A percentile compares a stretch with the other conserved stretches of the same genome.
Evolutionary conservation across 2,329 filamentous ascomycete genomes (phyloP).

Genomic region (Fusarium robinianum): DNA sequence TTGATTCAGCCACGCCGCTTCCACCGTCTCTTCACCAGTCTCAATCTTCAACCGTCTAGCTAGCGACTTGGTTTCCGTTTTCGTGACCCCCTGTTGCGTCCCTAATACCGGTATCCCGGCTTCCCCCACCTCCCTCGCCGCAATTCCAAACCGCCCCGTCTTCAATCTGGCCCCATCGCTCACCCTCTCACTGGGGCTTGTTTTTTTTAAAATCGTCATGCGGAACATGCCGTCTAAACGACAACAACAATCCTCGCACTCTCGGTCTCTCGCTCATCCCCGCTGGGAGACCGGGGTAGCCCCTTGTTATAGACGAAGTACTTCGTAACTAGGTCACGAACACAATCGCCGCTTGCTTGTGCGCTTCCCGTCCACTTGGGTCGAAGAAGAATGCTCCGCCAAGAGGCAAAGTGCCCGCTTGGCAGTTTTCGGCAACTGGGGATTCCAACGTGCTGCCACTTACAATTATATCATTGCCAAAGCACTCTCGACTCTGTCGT

Average conservation of each 20-base stretch:
- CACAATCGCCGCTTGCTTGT: conserved; percentile 17
- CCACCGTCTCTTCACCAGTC: conserved; percentile 13
- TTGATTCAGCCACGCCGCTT: too few species aligned
- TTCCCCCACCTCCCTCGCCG: conserved; percentile 34
- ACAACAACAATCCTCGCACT: background rate
- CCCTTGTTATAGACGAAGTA: too few species aligned
- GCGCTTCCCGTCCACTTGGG: conserved; percentile 24
- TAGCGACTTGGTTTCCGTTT: conserved; percentile 36
- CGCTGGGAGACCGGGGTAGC: conserved; percentile 12
- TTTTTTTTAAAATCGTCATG: conserved; percentile 8
- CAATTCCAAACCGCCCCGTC: conserved; percentile 31
- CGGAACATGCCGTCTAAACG: conserved; percentile 21
- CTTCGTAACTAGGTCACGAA: too few species aligned
- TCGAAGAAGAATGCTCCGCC: conserved; percentile 18
- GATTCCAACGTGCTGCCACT: conserved; percentile 19
- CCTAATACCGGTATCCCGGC: conserved; percentile 17
- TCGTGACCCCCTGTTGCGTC: conserved; percentile 24
- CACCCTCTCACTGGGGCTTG: background rate
- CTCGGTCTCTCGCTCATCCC: conserved; percentile 2
- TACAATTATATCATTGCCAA: conserved; percentile 17
- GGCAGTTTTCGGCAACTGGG: conserved; percentile 19
- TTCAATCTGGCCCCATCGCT: conserved; percentile 25
- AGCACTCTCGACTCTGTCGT: too few species aligned
- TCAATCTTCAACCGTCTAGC: conserved; percentile 23
- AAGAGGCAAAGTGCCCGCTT: conserved; percentile 29